phyloP scores from a whole-genome alignment of 805 yeast species.

The Metschnikowia sp. region DNA sequence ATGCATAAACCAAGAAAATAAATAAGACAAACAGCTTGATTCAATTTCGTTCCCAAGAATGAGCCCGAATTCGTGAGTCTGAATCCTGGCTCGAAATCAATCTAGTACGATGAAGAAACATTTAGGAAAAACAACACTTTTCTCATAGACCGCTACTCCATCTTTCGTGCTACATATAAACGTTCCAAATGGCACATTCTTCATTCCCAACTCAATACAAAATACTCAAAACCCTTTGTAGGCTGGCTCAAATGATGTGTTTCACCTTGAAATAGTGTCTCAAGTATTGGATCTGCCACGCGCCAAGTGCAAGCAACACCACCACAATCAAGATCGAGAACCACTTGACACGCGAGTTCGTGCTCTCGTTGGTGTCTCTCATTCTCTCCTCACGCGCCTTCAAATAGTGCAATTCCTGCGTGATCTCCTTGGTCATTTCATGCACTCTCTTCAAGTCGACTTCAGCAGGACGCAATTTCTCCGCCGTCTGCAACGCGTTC shows the following conservation, averaged over 20 bases:
- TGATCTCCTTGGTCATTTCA: conserved; percentile 80
- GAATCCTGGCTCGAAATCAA: too few relatives aligned
- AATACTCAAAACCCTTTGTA: not conserved
- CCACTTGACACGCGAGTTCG: conserved; percentile 87
- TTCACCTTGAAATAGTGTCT: conserved; percentile 88
- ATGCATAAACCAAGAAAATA: too few relatives aligned
- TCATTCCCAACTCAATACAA: too few relatives aligned
- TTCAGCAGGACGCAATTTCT: conserved; percentile 90
- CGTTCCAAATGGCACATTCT: too few relatives aligned
- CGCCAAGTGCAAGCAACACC: conserved; percentile 74
- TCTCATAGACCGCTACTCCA: too few relatives aligned
- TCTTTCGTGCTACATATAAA: too few relatives aligned
- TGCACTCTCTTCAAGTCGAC: conserved; percentile 84
- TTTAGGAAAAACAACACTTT: too few relatives aligned
- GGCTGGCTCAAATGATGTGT: conserved; percentile 54
- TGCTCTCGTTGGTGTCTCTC: conserved; percentile 96
- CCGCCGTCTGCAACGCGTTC: conserved; percentile 90
- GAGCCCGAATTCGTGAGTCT: too few relatives aligned
- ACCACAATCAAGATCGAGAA: conserved; percentile 71
- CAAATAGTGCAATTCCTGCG: conserved; percentile 76
- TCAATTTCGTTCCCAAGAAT: too few relatives aligned
- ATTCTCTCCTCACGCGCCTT: conserved; percentile 84
- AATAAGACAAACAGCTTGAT: too few relatives aligned
- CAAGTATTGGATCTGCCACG: conserved; percentile 89
- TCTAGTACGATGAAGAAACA: too few relatives aligned